These are phyloP conservation scores for Lithocarpus polystachyus DNA, from an alignment of 306 rosid species.

Conservation along the genomic window DNA sequence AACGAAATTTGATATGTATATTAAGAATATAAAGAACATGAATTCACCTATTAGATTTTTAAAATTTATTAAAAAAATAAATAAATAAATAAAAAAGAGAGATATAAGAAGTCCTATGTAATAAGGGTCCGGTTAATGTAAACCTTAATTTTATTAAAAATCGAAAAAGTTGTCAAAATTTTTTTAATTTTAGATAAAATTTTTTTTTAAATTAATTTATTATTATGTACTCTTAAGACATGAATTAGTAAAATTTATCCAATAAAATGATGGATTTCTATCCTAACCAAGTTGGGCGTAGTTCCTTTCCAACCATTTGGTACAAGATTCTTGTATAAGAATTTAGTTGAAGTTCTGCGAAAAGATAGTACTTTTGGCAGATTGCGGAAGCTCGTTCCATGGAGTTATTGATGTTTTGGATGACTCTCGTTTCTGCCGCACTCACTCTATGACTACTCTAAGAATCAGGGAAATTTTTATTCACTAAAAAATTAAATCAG, in stretches of 20 bases:
- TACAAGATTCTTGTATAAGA: neutral
- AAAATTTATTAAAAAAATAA: too few relatives aligned
- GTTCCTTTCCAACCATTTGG: conserved; percentile 21
- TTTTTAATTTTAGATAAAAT: too few relatives aligned
- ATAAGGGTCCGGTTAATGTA: too few relatives aligned
- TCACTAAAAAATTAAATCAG: neutral
- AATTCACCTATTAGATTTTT: rapidly evolving
- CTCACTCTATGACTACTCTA: neutral
- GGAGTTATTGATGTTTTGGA: conserved; percentile 23
- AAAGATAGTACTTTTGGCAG: neutral
- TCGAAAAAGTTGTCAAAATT: too few relatives aligned
- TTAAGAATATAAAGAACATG: rapidly evolving
- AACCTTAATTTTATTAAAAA: too few relatives aligned
- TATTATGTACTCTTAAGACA: too few relatives aligned
- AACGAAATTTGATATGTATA: too few relatives aligned
- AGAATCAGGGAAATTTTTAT: conserved; percentile 9
- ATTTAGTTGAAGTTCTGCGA: neutral
- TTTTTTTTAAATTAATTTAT: too few relatives aligned
- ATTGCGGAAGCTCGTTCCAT: conserved; percentile 1
- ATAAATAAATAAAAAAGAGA: neutral
- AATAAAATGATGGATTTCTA: neutral
- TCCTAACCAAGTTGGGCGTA: neutral
- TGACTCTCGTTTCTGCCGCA: conserved; percentile 30
- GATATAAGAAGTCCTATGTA: too few relatives aligned
- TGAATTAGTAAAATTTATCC: too few relatives aligned